Evolutionary conservation across 257 asterid genomes (phyloP), one percentile per base, ranked within the genome.

Genomic region (Solanum okadae): DNA sequence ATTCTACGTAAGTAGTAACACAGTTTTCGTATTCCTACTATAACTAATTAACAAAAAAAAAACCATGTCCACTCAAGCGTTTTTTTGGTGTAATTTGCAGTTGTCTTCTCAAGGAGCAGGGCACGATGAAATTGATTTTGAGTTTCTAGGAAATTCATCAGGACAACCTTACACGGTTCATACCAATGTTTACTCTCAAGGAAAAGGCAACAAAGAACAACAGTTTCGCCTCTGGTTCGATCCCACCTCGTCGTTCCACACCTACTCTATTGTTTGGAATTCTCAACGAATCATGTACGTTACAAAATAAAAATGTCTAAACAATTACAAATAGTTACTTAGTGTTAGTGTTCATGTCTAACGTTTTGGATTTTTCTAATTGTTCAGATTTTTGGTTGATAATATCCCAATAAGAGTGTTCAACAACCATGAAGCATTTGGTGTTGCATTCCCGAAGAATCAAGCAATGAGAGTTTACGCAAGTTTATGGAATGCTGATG

Each of bases 101-200:
- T 72, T 91, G 84, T 89, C 93, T 5, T 92, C 93, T 27, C 88
- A 85, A 83, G 92, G 93, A 29, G 63, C 87, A 1, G 90, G 86
- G 13, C 94, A 92, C 22, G 91, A 92, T 18, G 94, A 92, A 34
- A 92, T 92, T 79, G 93, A 92, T 84, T 91, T 91, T 2, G 93
- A 92, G 49, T 92, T 91, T 79, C 82, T 91, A 10, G 94, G 93
- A 4, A 92, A 90, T 46, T 63, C 88, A 1, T 85, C 56, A 46
- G 56, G 56, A 46, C 56, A 46, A 13, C 56, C 56, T 46, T 13
- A 46, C 56, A 46, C 56, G 18, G 56, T 46, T 46, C 56, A 46
- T 2, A 46, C 56, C 18, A 46, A 46, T 4, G 56, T 46, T 46
- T 46, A 46, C 56, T 46, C 56, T 46, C 56, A 46, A 46, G 18